Conservation (phyloP, 352 stramenopile genomes). For the Albugo laibachii region DNA sequence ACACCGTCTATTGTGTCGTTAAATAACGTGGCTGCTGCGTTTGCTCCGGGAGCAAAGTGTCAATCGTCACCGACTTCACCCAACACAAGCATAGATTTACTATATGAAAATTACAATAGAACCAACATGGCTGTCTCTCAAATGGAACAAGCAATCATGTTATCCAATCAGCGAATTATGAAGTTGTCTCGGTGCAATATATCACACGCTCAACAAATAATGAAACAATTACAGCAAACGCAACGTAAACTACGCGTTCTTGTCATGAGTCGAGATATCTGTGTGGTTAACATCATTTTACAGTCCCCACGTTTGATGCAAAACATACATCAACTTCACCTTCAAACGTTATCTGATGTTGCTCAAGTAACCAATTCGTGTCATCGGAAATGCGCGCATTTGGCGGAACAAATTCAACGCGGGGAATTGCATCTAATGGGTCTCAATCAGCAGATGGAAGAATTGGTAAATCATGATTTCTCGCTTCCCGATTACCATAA, state of each 20-base stretch:
- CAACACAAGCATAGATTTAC: conserved; percentile 12
- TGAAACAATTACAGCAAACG: conserved; percentile 13
- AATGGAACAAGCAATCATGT: conserved; percentile 19
- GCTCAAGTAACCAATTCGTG: conserved; percentile 26
- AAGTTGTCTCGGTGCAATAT: conserved; percentile 22
- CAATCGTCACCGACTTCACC: not conserved
- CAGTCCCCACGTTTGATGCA: conserved; percentile 29
- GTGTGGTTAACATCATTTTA: conserved; percentile 27
- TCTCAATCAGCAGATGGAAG: conserved; percentile 12
- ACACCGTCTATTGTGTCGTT: too few species aligned
- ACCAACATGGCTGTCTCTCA: conserved; percentile 19
- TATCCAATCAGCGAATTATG: conserved; percentile 23
- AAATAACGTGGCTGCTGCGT: too few species aligned
- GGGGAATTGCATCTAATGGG: conserved; percentile 15
- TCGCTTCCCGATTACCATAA: conserved; percentile 14
- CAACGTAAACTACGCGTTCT: conserved; percentile 15
- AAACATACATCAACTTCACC: conserved; percentile 26
- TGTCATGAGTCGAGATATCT: conserved; percentile 6
- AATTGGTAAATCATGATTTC: conserved; percentile 21
- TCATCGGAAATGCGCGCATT: conserved; percentile 32
- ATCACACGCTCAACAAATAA: conserved; percentile 12
- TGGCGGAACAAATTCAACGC: conserved; percentile 10
- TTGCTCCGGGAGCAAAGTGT: too few species aligned
- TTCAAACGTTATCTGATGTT: conserved; percentile 35
- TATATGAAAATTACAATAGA: conserved; percentile 31